These are phyloP conservation scores for Neohortaea acidophila DNA, from an alignment of 495 filamentous ascomycete species.

Conservation along the genomic window DNA sequence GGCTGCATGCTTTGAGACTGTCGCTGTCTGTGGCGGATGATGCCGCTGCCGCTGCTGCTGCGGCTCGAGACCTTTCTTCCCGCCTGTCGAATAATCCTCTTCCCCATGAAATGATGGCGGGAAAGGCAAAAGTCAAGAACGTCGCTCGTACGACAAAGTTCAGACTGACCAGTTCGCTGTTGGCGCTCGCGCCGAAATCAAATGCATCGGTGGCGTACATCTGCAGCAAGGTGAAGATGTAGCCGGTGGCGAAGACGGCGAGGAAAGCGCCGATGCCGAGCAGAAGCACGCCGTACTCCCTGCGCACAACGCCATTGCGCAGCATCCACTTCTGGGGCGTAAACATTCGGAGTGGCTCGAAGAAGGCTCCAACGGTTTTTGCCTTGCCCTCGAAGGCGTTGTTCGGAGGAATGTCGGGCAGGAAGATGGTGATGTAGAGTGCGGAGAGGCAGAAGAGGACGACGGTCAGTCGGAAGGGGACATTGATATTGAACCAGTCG, in stretches of 20 bases:
- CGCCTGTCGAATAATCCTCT: constrained; percentile 30
- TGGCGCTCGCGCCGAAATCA: constrained; percentile 37
- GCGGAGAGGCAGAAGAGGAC: constrained; percentile 21
- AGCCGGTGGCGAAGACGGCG: constrained; percentile 41
- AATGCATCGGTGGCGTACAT: constrained; percentile 36
- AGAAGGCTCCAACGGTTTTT: constrained; percentile 30
- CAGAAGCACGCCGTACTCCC: constrained; percentile 37
- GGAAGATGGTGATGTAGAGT: constrained; percentile 13
- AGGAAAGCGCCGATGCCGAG: constrained; percentile 41
- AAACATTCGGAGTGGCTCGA: constrained; percentile 39
- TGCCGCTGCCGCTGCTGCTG: too few relatives aligned
- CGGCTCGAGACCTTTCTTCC: too few relatives aligned
- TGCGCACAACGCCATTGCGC: constrained; percentile 27
- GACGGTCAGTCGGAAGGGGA: constrained; percentile 39
- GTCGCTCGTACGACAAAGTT: constrained; percentile 38
- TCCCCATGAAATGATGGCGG: constrained; percentile 36
- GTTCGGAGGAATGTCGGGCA: constrained; percentile 30
- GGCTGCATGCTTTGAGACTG: too few relatives aligned
- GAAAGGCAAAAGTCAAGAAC: constrained; percentile 41
- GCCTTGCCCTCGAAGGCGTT: constrained; percentile 8
- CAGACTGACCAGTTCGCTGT: constrained; percentile 38
- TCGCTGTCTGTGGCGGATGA: too few relatives aligned
- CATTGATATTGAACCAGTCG: constrained; percentile 34
- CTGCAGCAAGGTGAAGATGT: constrained; percentile 29
- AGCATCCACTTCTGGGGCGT: constrained; percentile 32